Evolutionary conservation across 495 filamentous ascomycete genomes (phyloP).

Genomic region (Bacidia gigantensis): DNA sequence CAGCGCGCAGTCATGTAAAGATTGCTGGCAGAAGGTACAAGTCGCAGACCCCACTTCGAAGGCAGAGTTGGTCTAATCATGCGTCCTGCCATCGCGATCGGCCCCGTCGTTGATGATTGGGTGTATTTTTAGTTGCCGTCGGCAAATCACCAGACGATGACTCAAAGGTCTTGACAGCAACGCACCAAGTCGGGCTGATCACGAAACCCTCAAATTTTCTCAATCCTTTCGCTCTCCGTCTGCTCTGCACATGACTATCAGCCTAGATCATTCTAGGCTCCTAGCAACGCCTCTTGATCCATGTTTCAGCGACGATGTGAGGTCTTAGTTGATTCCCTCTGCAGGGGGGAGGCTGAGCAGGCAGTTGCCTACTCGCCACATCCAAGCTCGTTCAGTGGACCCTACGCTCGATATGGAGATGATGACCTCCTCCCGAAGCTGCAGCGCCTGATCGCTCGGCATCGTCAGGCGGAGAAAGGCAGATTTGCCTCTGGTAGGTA

Average conservation of each 20-base stretch:
- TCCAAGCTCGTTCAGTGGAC: neutral
- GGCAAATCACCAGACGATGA: conserved; percentile 12
- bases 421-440: neutral
- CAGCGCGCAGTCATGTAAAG: neutral
- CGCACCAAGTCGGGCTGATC: neutral
- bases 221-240: neutral
- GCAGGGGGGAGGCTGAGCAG: conserved; percentile 7
- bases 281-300: neutral
- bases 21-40: neutral
- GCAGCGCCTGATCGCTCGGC: neutral
- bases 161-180: conserved; percentile 10
- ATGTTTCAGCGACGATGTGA: neutral
- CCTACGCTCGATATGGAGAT: neutral
- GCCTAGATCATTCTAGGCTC: conserved; percentile 6
- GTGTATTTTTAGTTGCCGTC: conserved; percentile 11
- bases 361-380: neutral
- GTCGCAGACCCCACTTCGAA: conserved; percentile 1
- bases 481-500: neutral
- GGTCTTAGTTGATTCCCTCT: neutral
- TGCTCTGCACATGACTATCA: conserved; percentile 1
- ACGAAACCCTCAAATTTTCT: neutral
- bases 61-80: neutral
- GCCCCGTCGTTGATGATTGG: conserved; percentile 10
- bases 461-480: neutral
- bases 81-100: neutral